Conservation (phyloP, 169 alveolate species). For the Cryptosporidium canis region DNA sequence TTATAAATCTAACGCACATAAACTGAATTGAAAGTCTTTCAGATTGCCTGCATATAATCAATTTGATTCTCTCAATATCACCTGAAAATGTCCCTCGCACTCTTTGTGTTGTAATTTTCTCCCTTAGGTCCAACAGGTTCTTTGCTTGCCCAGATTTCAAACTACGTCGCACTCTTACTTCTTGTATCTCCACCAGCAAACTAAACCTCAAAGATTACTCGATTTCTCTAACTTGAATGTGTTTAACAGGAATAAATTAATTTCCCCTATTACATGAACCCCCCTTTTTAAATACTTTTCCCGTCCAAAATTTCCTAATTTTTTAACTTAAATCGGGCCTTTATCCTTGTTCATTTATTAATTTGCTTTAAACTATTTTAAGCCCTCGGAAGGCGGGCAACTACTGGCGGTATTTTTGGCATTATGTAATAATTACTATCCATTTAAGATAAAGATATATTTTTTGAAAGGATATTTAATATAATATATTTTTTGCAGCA, state of each 20-base stretch:
- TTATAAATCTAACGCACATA: not conserved
- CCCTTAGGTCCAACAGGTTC: not conserved
- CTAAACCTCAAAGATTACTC: not conserved
- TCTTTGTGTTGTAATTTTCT: not conserved
- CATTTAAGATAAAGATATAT: constrained; percentile 1
- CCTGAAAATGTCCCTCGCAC: not conserved
- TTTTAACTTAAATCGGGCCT: constrained; percentile 6
- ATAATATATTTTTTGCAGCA: not conserved
- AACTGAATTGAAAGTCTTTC: not conserved
- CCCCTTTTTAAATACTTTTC: constrained; percentile 15
- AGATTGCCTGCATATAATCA: not conserved
- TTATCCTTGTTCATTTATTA: constrained; percentile 5
- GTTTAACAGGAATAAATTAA: not conserved
- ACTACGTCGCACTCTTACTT: constrained; percentile 1
- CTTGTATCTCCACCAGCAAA: not conserved
- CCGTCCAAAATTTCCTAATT: constrained; percentile 29
- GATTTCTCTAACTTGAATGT: not conserved
- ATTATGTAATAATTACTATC: not conserved
- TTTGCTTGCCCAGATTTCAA: not conserved
- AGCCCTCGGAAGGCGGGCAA: constrained; percentile 39
- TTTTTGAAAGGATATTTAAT: no score
- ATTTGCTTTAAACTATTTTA: constrained; percentile 26
- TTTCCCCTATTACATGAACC: constrained; percentile 18
- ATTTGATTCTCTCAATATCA: not conserved
- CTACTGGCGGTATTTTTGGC: constrained; percentile 4